These are phyloP conservation scores for Kurtzmaniella natalensis DNA, from an alignment of 1,139 yeast species.

Conservation along the genomic window DNA sequence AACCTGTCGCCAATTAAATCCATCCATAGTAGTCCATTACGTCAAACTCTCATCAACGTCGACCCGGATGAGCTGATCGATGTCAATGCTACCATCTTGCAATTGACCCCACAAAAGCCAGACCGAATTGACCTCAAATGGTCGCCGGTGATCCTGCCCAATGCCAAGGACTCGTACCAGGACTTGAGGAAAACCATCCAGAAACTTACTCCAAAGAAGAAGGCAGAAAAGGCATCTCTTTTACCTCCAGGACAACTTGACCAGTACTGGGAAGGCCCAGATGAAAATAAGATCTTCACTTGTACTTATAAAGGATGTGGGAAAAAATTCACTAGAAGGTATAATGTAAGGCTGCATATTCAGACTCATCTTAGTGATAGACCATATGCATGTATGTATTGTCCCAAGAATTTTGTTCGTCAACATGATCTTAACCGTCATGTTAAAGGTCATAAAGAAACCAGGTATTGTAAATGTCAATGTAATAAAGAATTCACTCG, in stretches of 20 bases:
- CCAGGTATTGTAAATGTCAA: slow-evolving; percentile 66
- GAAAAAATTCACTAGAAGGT: slow-evolving; percentile 79
- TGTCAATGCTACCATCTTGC: slow-evolving; percentile 38
- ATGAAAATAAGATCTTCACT: slow-evolving; percentile 58
- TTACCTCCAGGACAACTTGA: slow-evolving; percentile 90
- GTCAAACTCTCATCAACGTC: slow-evolving; percentile 14
- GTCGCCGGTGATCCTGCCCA: slow-evolving; percentile 53
- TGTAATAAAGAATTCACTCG: slow-evolving; percentile 93
- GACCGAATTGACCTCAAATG: slow-evolving; percentile 40
- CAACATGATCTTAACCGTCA: slow-evolving; percentile 95
- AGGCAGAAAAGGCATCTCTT: slow-evolving; percentile 61
- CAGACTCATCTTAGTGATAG: slow-evolving; percentile 95
- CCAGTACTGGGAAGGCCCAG: slow-evolving; percentile 76
- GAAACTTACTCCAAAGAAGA: slow-evolving; percentile 38
- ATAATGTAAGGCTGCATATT: slow-evolving; percentile 93
- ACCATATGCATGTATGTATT: slow-evolving; percentile 64
- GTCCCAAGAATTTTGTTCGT: slow-evolving; percentile 73
- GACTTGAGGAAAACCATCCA: slow-evolving; percentile 37
- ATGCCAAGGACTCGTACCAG: slow-evolving; percentile 28
- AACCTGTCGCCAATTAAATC: slow-evolving; percentile 33
- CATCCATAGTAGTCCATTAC: slow-evolving; percentile 22
- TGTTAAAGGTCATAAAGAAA: slow-evolving; percentile 78
- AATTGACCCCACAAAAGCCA: slow-evolving; percentile 38
- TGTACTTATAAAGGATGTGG: slow-evolving; percentile 81
- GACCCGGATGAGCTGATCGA: slow-evolving; percentile 33